Percentiles rank a stretch among this genome's conserved stretches.
Conservation (phyloP, 768 basidiomycete genomes). For the Phanerochaete carnosa region DNA sequence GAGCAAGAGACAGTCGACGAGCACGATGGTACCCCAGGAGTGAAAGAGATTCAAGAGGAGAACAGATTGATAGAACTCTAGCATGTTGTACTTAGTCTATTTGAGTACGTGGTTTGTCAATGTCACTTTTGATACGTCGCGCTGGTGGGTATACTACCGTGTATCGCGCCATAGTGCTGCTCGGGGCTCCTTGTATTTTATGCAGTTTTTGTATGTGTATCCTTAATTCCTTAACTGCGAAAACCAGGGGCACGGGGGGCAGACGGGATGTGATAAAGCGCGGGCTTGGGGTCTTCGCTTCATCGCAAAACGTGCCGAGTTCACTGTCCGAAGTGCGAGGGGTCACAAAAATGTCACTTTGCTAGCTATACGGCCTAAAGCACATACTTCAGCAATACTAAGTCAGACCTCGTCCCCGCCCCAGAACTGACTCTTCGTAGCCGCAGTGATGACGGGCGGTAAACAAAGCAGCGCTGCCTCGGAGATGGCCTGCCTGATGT, state of each 20-base stretch:
- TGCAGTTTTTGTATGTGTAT: neutral
- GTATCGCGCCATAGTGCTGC: neutral
- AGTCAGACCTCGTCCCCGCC: constrained; percentile 55
- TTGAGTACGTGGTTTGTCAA: too few relatives aligned
- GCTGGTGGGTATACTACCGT: too few relatives aligned
- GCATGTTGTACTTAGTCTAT: too few relatives aligned
- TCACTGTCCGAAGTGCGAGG: neutral
- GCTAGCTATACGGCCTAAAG: constrained; percentile 22
- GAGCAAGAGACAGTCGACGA: too few relatives aligned
- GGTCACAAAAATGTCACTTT: neutral
- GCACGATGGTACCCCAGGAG: too few relatives aligned
- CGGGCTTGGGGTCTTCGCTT: neutral
- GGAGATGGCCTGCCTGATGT: constrained; percentile 54
- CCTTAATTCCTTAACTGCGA: too few relatives aligned
- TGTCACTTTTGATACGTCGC: too few relatives aligned
- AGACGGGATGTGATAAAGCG: neutral
- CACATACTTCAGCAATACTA: constrained; percentile 62
- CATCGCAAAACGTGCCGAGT: neutral
- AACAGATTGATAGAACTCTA: too few relatives aligned
- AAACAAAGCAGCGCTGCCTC: constrained; percentile 56
- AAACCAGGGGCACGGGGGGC: too few relatives aligned
- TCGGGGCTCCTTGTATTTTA: neutral
- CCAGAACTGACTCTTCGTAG: constrained; percentile 43
- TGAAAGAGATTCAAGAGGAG: too few relatives aligned
- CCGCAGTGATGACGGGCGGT: constrained; percentile 59